phyloP scores from a whole-genome alignment of 2,329 filamentous ascomycete species.

The Verticillium tricorpus region DNA sequence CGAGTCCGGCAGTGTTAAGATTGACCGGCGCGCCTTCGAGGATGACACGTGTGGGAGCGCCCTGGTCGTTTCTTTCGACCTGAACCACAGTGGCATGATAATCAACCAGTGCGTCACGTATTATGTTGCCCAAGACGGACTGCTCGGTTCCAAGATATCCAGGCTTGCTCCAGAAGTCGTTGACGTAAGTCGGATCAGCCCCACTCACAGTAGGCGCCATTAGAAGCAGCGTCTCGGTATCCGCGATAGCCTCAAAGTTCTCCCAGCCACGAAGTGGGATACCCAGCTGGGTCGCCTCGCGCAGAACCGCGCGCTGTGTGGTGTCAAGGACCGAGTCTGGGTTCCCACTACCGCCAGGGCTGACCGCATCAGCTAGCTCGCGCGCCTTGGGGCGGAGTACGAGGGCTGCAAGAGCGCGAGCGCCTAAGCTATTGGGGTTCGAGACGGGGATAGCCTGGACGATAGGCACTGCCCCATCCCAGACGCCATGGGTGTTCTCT shows the following conservation, averaged over 20 bases:
- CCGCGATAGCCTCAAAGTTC: constrained; percentile 4
- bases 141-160: constrained; percentile 12
- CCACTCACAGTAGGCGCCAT: constrained; percentile 1
- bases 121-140: constrained; percentile 7
- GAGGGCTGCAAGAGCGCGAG: constrained; percentile 9
- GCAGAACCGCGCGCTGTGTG: constrained; percentile 1
- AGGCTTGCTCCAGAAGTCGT: constrained; percentile 14
- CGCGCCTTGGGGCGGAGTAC: constrained; percentile 3
- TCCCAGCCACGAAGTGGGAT: constrained; percentile 8
- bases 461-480: constrained; percentile 16
- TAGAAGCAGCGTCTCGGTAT: background rate
- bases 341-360: constrained; percentile 9
- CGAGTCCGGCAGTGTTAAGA: constrained; percentile 1
- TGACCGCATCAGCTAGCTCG: constrained; percentile 6
- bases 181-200: constrained; percentile 9
- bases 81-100: background rate
- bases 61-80: background rate
- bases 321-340: background rate
- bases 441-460: constrained; percentile 15
- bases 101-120: constrained; percentile 2
- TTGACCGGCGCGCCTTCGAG: background rate
- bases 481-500: constrained; percentile 16
- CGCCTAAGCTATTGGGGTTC: constrained; percentile 11
- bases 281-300: constrained; percentile 7
- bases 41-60: background rate